Conservation (phyloP, 2,329 filamentous ascomycete genomes). For the Fusarium papillatum region DNA sequence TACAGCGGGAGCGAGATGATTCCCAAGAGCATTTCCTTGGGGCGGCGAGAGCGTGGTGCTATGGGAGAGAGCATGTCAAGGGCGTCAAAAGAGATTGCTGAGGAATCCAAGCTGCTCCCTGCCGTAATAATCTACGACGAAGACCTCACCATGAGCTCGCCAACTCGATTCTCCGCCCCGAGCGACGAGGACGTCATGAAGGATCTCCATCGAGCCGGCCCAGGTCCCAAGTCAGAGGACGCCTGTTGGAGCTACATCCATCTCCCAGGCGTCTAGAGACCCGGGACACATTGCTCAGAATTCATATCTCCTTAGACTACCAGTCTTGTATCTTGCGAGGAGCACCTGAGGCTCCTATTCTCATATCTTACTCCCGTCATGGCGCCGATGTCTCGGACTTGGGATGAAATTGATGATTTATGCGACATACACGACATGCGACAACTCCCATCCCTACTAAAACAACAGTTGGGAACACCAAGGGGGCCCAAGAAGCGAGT, state of each 20-base stretch:
- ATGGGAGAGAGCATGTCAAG: not conserved
- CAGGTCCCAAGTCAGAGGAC: slow-evolving; percentile 39
- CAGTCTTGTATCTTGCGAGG: slow-evolving; percentile 26
- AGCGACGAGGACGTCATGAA: slow-evolving; percentile 33
- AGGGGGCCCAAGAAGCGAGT: not conserved
- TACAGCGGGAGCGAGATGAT: slow-evolving; percentile 74
- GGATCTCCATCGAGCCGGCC: slow-evolving; percentile 25
- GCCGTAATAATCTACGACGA: slow-evolving; percentile 55
- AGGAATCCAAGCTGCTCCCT: slow-evolving; percentile 36
- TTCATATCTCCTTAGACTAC: slow-evolving; percentile 3
- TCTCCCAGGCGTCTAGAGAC: slow-evolving; percentile 51
- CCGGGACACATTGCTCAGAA: not conserved
- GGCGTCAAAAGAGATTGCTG: not conserved
- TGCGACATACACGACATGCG: slow-evolving; percentile 14
- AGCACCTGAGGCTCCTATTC: slow-evolving; percentile 16
- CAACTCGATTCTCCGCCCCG: slow-evolving; percentile 47
- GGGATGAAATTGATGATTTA: slow-evolving; percentile 24
- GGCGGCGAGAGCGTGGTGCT: not conserved
- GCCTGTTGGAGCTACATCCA: slow-evolving; percentile 52
- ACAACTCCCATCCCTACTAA: not conserved
- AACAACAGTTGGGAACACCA: not conserved
- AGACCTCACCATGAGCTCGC: slow-evolving; percentile 47
- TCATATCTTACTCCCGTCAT: slow-evolving; percentile 14
- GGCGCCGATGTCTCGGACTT: slow-evolving; percentile 30
- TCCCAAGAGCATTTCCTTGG: not conserved